Evolutionary conservation across 306 rosid species (phyloP).

Genomic region (Castanea mollissima): DNA sequence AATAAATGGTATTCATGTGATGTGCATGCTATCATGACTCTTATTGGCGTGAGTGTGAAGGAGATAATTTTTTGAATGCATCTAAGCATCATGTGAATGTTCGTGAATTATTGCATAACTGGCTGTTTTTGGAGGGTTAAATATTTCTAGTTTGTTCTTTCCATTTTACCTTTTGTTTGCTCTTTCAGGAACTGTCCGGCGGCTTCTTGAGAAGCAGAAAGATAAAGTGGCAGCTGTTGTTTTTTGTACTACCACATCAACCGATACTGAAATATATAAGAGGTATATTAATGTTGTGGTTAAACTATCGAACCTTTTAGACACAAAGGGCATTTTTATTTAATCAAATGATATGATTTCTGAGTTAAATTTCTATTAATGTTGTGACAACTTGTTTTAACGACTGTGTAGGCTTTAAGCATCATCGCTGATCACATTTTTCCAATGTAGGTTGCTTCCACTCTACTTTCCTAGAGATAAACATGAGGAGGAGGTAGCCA

Average conservation of each 20-base stretch:
- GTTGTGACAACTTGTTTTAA: constrained; percentile 14
- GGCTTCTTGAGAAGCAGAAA: constrained; percentile 93
- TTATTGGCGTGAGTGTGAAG: not conserved
- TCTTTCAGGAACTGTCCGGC: constrained; percentile 83
- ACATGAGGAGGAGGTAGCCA: constrained; percentile 90
- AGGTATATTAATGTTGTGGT: constrained; percentile 43
- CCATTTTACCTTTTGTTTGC: constrained; percentile 9
- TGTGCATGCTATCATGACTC: constrained; percentile 1
- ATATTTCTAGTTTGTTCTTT: not conserved
- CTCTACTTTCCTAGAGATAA: constrained; percentile 96
- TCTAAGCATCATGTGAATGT: constrained; percentile 12
- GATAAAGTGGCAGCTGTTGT: constrained; percentile 81
- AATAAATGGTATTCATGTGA: constrained; percentile 6
- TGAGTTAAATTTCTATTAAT: not conserved
- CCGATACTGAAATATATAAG: constrained; percentile 93
- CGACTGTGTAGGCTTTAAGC: constrained; percentile 11
- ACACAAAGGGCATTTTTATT: not conserved
- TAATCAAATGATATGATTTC: not conserved
- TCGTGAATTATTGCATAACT: constrained; percentile 5
- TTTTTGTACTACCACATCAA: constrained; percentile 78
- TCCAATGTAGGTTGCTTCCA: constrained; percentile 74
- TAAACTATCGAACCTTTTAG: not conserved
- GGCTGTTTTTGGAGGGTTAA: constrained; percentile 19
- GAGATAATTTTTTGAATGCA: constrained; percentile 1
- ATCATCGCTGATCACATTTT: constrained; percentile 16